phyloP scores from a whole-genome alignment of 495 filamentous ascomycete species.

The Gamarada debralockiae region DNA sequence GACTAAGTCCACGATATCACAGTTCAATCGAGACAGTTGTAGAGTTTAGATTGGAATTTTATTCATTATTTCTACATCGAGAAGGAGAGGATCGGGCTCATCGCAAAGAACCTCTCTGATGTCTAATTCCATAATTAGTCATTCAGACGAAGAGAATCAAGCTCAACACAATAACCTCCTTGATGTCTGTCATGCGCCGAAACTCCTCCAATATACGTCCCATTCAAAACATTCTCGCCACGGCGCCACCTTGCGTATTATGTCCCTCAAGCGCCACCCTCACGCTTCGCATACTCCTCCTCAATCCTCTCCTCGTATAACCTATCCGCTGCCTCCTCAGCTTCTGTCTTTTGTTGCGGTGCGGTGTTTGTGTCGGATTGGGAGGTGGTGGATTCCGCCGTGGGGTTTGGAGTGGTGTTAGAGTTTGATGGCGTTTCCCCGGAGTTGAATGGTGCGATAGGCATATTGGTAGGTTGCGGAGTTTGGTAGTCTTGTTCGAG shows the following conservation, averaged over 20 bases:
- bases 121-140: neutral
- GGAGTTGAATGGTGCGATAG: conserved; percentile 25
- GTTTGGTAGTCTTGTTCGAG: neutral
- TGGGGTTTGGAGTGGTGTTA: neutral
- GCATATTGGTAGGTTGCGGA: conserved; percentile 20
- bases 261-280: conserved; percentile 21
- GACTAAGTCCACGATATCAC: too few relatives aligned
- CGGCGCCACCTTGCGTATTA: neutral
- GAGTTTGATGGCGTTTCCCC: conserved; percentile 29
- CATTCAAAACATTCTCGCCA: neutral
- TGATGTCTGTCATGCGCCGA: too few relatives aligned
- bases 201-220: neutral
- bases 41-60: too few relatives aligned
- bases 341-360: conserved; percentile 11
- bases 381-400: too few relatives aligned
- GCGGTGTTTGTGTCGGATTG: neutral
- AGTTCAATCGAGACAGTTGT: too few relatives aligned
- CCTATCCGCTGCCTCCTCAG: conserved; percentile 20
- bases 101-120: neutral
- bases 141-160: neutral
- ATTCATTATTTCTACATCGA: neutral
- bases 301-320: conserved; percentile 28
- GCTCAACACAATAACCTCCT: neutral
- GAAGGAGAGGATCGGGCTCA: neutral
- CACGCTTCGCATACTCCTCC: conserved; percentile 34